These are phyloP conservation scores for Citrullus mucosospermus DNA, from an alignment of 306 rosid species.

Conservation along the genomic window DNA sequence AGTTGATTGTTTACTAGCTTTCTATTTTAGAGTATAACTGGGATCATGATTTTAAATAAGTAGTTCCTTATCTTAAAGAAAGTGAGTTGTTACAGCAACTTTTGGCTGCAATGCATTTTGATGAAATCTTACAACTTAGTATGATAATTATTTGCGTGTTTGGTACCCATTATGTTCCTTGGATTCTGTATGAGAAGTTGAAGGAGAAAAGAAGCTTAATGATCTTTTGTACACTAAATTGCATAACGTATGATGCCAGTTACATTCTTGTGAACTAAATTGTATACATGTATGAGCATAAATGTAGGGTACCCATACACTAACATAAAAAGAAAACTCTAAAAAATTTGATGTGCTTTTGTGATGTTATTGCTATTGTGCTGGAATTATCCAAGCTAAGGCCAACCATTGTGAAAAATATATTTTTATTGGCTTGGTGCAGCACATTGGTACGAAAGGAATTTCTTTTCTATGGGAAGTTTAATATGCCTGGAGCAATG, in stretches of 20 bases:
- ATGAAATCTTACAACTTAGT: neutral
- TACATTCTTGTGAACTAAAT: neutral
- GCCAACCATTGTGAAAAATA: neutral
- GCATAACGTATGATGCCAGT: neutral
- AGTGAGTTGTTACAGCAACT: neutral
- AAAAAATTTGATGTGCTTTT: neutral
- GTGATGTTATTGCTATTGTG: neutral
- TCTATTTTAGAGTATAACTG: neutral
- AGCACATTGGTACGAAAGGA: neutral
- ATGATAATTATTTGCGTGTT: neutral
- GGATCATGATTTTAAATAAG: neutral
- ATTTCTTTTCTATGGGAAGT: neutral
- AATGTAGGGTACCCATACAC: neutral
- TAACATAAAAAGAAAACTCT: neutral
- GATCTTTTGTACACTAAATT: neutral
- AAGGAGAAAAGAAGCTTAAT: neutral
- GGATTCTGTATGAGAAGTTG: neutral
- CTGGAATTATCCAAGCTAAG: neutral
- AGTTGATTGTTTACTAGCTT: neutral
- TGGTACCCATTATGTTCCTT: slow-evolving; percentile 1
- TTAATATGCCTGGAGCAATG: neutral
- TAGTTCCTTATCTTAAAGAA: neutral
- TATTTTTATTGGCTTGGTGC: neutral
- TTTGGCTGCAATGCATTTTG: neutral
- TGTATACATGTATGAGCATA: neutral